phyloP scores from a whole-genome alignment of 306 rosid genomes.

The barrel medic (Medicago truncatula) region DNA sequence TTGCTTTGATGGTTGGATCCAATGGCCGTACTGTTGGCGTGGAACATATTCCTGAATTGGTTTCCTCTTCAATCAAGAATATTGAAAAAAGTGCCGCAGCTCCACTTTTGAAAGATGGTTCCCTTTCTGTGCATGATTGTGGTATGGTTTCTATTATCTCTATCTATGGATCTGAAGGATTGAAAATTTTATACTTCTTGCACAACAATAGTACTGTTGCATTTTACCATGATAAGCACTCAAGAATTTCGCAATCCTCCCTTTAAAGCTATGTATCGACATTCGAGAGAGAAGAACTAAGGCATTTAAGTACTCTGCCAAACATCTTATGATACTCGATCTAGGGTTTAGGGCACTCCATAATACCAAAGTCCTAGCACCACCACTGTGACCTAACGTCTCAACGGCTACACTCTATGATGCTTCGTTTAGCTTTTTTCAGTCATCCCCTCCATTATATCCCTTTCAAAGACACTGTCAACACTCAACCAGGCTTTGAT shows the following conservation, averaged over 20 bases:
- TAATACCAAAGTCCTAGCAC: neutral
- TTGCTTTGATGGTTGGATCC: constrained; percentile 90
- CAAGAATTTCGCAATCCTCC: neutral
- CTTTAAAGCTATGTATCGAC: neutral
- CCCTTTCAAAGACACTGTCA: neutral
- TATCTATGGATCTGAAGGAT: neutral
- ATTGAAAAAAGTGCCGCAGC: constrained; percentile 82
- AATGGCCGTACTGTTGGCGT: constrained; percentile 82
- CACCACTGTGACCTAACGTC: neutral
- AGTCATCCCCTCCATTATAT: neutral
- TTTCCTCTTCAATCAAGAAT: constrained; percentile 70
- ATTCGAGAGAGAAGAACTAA: neutral
- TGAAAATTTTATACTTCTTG: neutral
- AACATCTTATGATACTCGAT: neutral
- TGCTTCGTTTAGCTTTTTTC: neutral
- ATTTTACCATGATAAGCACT: constrained; percentile 1
- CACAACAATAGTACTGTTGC: neutral
- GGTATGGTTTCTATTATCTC: constrained; percentile 59
- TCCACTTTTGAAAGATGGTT: constrained; percentile 70
- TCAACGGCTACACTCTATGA: neutral
- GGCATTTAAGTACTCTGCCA: neutral
- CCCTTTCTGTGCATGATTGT: constrained; percentile 74
- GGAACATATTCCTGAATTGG: constrained; percentile 95
- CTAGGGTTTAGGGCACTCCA: neutral
- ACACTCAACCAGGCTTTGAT: neutral